Evolutionary conservation across 441 rosid species (phyloP).

Genomic region (Populus tomentosa): DNA sequence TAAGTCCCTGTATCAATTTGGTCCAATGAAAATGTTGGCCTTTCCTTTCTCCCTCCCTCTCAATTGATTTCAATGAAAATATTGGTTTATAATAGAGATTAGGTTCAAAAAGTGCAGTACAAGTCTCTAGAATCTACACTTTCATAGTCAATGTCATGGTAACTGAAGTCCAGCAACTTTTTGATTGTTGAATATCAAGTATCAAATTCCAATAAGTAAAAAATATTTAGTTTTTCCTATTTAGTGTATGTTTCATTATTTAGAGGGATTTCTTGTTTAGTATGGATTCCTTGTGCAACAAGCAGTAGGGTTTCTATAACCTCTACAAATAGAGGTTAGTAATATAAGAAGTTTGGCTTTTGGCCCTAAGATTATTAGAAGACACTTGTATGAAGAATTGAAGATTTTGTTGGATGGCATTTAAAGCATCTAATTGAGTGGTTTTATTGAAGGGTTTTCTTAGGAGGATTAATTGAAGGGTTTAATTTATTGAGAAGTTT

Average conservation of each 20-base stretch:
- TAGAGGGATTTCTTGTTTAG: not conserved
- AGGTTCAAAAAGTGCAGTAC: no score
- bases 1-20: no score
- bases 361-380: not conserved
- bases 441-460: not conserved
- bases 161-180: not conserved
- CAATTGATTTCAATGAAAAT: no score
- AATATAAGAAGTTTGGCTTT: not conserved
- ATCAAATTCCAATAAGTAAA: not conserved
- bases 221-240: not conserved
- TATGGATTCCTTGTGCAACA: not conserved
- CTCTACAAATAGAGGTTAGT: not conserved
- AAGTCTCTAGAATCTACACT: no score
- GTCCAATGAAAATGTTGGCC: no score
- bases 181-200: not conserved
- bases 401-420: not conserved
- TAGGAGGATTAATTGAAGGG: not conserved
- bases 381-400: not conserved
- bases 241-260: not conserved
- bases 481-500: not conserved
- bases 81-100: no score
- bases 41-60: no score
- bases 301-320: not conserved
- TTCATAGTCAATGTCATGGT: not conserved
- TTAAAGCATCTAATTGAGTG: not conserved